Base-by-base conservation (phyloP, 345 rosid species). In the Odontarrhena argentea region DNA sequence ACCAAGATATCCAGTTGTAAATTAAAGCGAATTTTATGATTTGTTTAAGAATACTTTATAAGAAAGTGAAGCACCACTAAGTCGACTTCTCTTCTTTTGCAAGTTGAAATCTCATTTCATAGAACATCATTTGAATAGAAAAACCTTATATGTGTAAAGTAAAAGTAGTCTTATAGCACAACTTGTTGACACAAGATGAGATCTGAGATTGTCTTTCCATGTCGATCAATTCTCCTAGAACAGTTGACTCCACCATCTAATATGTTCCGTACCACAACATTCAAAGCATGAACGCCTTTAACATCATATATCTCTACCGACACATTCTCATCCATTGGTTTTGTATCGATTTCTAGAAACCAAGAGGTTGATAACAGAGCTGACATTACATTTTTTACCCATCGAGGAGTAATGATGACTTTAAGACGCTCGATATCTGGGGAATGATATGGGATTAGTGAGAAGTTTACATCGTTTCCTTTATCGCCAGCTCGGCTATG, bases 161-260 rank as follows among this genome's bases (percentile, higher is more conserved):
- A 45, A n/a, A 58, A 61, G 51, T 49, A 22, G 64, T 59, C 76
- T 80, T 50, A 87, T 53, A 87, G 72, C 64, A 81, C 79, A 49
- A 87, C 84, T 45, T 75, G 81, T 74, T 85, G 94, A 62, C 76
- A 81, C 70, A 89, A 59, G 57, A 92, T 75, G 64, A 89, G 86
- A 77, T 89, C 92, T 1, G 96, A 92, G 64, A 81, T 79, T 42
- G 93, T 80, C 82, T 89, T 86, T 43, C 96, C 97, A 50, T 89
- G 96, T 14, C 96, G 81, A 69, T 89, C 96, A 41, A 92, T 89
- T 80, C 96, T 92, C 67, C 96, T 76, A 46, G 96, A 87, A 77
- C 97, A 90, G 72, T 87, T 89, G 77, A 89, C 96, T 4, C 97
- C 96, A 4, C 96, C 96, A 57, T 89, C 96, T 60, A 92, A 76